Evolutionary conservation across 2,329 filamentous ascomycete species (phyloP).

Genomic region (Aspergillus jensenii): DNA sequence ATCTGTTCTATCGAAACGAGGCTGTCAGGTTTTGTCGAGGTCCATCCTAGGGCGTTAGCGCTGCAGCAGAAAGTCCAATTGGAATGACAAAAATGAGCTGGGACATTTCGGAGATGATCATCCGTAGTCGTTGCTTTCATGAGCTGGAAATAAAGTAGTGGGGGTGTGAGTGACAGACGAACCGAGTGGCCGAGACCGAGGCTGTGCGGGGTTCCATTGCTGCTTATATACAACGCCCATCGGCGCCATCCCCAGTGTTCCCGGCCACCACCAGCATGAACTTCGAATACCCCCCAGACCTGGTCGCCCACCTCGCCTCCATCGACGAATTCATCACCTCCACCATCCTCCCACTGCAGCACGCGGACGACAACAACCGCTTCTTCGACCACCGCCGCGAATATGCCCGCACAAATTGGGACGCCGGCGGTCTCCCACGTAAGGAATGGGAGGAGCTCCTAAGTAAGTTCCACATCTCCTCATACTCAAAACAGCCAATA

Average conservation of each 20-base stretch:
- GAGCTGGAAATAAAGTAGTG: no score
- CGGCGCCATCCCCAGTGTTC: neutral
- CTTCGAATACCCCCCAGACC: slow-evolving; percentile 55
- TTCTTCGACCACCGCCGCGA: slow-evolving; percentile 68
- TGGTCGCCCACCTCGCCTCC: slow-evolving; percentile 49
- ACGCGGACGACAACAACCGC: slow-evolving; percentile 58
- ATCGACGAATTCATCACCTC: slow-evolving; percentile 59
- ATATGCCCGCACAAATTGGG: slow-evolving; percentile 62
- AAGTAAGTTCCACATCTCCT: neutral
- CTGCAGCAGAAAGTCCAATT: no score
- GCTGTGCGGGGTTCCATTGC: neutral
- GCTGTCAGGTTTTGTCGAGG: no score
- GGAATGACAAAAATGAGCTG: no score
- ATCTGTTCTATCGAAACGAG: no score
- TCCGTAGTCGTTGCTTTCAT: no score
- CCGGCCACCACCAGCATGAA: slow-evolving; percentile 42
- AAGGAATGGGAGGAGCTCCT: slow-evolving; percentile 58
- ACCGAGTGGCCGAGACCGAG: neutral
- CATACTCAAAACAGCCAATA: neutral
- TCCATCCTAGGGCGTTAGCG: no score
- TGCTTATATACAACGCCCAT: neutral
- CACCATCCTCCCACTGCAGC: slow-evolving; percentile 45
- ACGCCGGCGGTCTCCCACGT: slow-evolving; percentile 56
- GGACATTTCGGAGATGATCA: no score
- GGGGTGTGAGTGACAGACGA: neutral